phyloP scores from a whole-genome alignment of 2,329 filamentous ascomycete species.

The Dothideomycetes sp. region DNA sequence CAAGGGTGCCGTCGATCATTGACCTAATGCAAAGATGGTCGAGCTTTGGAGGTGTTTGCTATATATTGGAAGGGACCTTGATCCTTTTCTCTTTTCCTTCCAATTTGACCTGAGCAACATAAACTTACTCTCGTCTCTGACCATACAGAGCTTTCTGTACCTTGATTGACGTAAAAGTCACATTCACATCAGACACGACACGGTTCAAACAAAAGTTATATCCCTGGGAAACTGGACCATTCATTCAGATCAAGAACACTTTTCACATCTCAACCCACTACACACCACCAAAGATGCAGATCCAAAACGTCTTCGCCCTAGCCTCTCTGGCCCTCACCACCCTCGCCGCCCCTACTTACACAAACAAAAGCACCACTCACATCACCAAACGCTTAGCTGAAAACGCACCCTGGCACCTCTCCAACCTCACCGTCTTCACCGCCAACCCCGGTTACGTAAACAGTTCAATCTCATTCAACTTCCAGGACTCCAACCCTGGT shows the following conservation, averaged over 20 bases:
- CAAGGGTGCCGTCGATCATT: too few relatives aligned
- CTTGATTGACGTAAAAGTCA: not conserved
- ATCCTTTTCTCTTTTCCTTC: too few relatives aligned
- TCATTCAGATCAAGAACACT: not conserved
- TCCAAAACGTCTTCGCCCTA: constrained; percentile 13
- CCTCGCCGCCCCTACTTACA: constrained; percentile 15
- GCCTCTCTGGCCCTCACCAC: not conserved
- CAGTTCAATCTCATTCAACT: constrained; percentile 20
- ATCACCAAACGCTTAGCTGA: constrained; percentile 15
- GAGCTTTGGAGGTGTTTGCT: too few relatives aligned
- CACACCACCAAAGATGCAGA: too few relatives aligned
- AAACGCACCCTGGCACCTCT: constrained; percentile 19
- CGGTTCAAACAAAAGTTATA: not conserved
- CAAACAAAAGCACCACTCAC: constrained; percentile 4
- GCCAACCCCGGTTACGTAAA: constrained; percentile 4
- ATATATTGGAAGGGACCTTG: too few relatives aligned
- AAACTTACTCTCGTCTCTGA: too few relatives aligned
- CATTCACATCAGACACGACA: not conserved
- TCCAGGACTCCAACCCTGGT: constrained; percentile 22
- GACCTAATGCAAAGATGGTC: too few relatives aligned
- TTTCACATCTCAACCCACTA: not conserved
- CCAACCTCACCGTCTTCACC: constrained; percentile 18
- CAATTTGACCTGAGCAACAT: too few relatives aligned
- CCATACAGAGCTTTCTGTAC: too few relatives aligned
- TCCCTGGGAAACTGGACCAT: not conserved